Evolutionary conservation across 2,329 filamentous ascomycete species (phyloP), one percentile per base, ranked within the genome.

Genomic region (Neofusicoccum sp.): DNA sequence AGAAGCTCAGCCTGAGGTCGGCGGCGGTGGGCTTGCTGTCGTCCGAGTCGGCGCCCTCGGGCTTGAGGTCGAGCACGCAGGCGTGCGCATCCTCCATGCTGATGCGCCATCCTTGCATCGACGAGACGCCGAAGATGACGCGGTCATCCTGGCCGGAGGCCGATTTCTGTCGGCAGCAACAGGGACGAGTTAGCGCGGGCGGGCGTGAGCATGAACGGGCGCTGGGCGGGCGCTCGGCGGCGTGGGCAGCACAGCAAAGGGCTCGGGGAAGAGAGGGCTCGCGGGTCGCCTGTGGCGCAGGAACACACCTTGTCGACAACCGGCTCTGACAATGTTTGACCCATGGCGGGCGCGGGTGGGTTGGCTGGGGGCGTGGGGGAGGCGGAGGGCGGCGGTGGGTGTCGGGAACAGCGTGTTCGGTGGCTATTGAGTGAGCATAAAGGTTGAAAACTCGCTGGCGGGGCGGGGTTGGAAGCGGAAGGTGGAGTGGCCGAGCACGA

Each of bases 71-170:
- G 74, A 99, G 89, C 57, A 98, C 81, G 60, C 90, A 85, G 64
- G 90, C 91, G 80, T 99, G 95, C 65, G 95, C 88, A 76, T 99
- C 95, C 78, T 99, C 95, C 95, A 99, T 99, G 82, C 91, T 96
- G 80, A 99, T 98, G 80, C 95, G 90, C 95, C 95, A 99, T 82
- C 95, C 95, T 80, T 99, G 95, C 95, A 99, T 99, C 78, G 92
- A 92, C 67, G 95, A 99, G 67, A 98, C 87, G 73, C 95, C 95
- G 78, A 90, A 99, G 74, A 95, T 79, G 74, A 96, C 87, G 74
- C 91, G 88, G 67, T 96, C 92, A 90, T 98, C 93, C 80, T 91
- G 88, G 78, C 93, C 93, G 74, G 87, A 87, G 75, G 89, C 88
- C 72, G 95, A 99, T 79, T 87, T 83, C 95, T 98, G 71, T 58